phyloP scores from a whole-genome alignment of 192 early-diverging fungal genomes.

The Coemansia umbellata region DNA sequence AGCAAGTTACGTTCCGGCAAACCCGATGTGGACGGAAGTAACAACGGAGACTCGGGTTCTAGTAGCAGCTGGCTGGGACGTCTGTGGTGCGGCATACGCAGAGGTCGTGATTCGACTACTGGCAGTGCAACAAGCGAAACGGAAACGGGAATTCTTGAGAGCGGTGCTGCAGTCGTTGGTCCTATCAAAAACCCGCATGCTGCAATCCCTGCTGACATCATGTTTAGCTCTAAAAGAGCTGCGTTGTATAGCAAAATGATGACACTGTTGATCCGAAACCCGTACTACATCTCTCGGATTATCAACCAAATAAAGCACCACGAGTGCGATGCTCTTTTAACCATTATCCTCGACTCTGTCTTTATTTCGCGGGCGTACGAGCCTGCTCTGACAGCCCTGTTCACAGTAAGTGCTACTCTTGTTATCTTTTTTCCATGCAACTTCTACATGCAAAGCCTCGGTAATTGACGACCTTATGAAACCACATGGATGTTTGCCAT shows the following conservation, averaged over 20 bases:
- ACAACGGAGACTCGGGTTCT: background rate
- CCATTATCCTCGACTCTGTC: slow-evolving; percentile 35
- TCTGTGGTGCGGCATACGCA: slow-evolving; percentile 20
- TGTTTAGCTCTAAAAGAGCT: slow-evolving; percentile 32
- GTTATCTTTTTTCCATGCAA: background rate
- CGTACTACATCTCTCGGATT: slow-evolving; percentile 36
- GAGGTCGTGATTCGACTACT: background rate
- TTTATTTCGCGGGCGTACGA: slow-evolving; percentile 24
- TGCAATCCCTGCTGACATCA: slow-evolving; percentile 39
- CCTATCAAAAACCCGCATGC: slow-evolving; percentile 16
- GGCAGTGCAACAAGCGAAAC: background rate
- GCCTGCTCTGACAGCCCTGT: slow-evolving; percentile 22
- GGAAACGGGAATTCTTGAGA: slow-evolving; percentile 11
- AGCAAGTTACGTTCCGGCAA: background rate
- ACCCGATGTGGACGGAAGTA: background rate
- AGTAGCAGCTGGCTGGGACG: slow-evolving; percentile 14
- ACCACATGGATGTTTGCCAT: no score
- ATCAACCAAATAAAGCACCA: slow-evolving; percentile 30
- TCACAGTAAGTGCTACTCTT: slow-evolving; percentile 30
- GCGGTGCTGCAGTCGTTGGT: slow-evolving; percentile 22
- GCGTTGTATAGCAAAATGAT: slow-evolving; percentile 31
- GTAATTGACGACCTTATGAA: no score
- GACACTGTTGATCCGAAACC: slow-evolving; percentile 24
- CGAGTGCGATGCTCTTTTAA: slow-evolving; percentile 39
- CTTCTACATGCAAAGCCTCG: background rate